Base-by-base conservation (phyloP, 208 protist genomes). In the Balamuthia mandrillaris region DNA sequence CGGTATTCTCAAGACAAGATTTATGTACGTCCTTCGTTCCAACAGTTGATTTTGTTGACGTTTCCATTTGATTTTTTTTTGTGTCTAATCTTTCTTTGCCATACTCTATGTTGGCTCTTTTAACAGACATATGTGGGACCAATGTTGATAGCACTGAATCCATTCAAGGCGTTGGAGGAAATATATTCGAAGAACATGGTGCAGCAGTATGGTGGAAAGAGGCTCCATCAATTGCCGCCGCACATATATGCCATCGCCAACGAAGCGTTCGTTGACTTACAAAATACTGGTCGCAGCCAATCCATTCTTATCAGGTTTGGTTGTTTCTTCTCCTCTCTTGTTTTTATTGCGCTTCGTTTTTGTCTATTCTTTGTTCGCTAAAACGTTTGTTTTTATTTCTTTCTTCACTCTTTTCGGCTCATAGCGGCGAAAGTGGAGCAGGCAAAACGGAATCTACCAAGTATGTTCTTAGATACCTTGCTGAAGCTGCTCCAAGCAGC, bases 361-460 rank as follows among this genome's bases (percentile, higher is more conserved):
- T 54, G 16, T 18, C 16, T 18, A 27, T 31, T 12, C n/a, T 10
- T 66, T 16, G 58, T 27, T 12, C 31, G 31, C 27, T 16, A 5
- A 29, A 35, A 7, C 35, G 35, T 24, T 44, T 14, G 10, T n/a
- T 14, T n/a, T 6, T 74, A 54, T 39, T 86, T 65, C 29, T 86
- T 85, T n/a, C 33, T 63, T 61, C 66, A 5, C 16, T 81, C 39
- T 24, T 77, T 4, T 3, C 61, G 1, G 12, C 14, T 84, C 33
- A 31, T 45, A 86, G 74, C 77, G 88, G 90, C 66, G 90, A 92
- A 47, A 91, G 88, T 75, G 90, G 90, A 72, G 90, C 90, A 3
- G 90, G 90, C 66, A 92, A 92, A 63, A 94, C 92, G 41, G 92
- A 94, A 70, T 85, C 86, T 24, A 92, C 92, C 33, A 94, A 94